Evolutionary conservation across 306 rosid genomes (phyloP).

Genomic region (Geum urbanum): DNA sequence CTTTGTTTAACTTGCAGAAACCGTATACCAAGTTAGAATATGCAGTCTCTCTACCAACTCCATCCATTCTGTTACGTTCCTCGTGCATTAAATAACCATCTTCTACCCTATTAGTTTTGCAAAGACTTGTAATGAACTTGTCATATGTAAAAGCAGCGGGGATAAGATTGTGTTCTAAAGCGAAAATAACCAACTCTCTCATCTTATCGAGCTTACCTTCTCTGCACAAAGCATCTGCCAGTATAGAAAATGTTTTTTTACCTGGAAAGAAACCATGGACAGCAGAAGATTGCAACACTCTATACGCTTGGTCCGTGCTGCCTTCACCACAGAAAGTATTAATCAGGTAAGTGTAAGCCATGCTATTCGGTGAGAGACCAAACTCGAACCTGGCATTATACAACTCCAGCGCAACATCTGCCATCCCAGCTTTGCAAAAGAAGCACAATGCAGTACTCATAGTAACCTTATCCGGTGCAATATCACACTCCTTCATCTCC

Average conservation of each 20-base stretch:
- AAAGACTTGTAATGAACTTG: constrained; percentile 50
- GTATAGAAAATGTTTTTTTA: constrained; percentile 37
- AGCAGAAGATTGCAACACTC: constrained; percentile 35
- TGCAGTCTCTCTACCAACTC: constrained; percentile 26
- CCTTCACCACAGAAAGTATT: constrained; percentile 59
- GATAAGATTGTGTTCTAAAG: constrained; percentile 37
- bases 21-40: constrained; percentile 48
- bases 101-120: constrained; percentile 51
- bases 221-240: constrained; percentile 50
- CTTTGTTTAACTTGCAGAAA: constrained; percentile 44
- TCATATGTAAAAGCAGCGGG: constrained; percentile 36
- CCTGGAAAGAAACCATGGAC: constrained; percentile 50
- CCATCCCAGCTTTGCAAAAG: constrained; percentile 82
- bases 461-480: constrained; percentile 54
- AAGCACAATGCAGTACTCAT: constrained; percentile 71
- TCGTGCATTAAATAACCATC: constrained; percentile 54
- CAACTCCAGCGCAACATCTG: constrained; percentile 52
- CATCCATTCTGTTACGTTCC: constrained; percentile 26
- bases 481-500: constrained; percentile 63
- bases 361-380: constrained; percentile 45
- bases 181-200: constrained; percentile 59
- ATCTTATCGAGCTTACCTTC: constrained; percentile 61
- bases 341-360: constrained; percentile 71
- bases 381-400: constrained; percentile 49
- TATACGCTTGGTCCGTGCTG: constrained; percentile 43